Evolutionary conservation across 805 yeast species (phyloP).

Genomic region (Kodamaea fukazawae): DNA sequence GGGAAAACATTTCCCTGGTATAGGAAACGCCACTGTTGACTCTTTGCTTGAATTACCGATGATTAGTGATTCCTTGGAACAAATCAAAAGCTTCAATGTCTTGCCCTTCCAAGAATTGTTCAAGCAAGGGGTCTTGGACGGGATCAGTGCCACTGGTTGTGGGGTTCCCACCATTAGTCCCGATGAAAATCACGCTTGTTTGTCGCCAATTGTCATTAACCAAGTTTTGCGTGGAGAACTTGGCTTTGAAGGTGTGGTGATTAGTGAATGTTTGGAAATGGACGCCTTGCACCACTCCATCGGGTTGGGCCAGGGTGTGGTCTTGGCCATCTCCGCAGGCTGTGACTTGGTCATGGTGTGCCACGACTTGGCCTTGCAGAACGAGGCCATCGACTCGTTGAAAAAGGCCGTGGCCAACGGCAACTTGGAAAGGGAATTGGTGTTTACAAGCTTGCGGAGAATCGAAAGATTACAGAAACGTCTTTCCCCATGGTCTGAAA

Average conservation of each 20-base stretch:
- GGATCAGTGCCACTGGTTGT: constrained; percentile 60
- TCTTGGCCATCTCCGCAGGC: constrained; percentile 60
- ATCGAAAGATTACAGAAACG: constrained; percentile 42
- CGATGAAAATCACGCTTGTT: constrained; percentile 61
- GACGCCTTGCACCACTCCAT: constrained; percentile 61
- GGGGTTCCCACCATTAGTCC: constrained; percentile 61
- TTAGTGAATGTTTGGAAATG: constrained; percentile 62
- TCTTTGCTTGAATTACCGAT: constrained; percentile 56
- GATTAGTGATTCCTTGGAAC: constrained; percentile 54
- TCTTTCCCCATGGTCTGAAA: constrained; percentile 44
- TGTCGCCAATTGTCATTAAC: constrained; percentile 51
- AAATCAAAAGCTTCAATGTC: constrained; percentile 47
- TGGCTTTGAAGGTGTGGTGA: constrained; percentile 54
- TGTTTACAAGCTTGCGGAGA: constrained; percentile 40
- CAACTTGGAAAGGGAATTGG: constrained; percentile 41
- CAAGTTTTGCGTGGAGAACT: constrained; percentile 50
- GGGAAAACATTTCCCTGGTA: constrained; percentile 68
- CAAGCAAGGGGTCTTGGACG: constrained; percentile 46
- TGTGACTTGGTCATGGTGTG: constrained; percentile 65
- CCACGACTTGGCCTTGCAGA: constrained; percentile 51
- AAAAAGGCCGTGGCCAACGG: constrained; percentile 39
- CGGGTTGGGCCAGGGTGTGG: constrained; percentile 65
- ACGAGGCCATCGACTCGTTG: constrained; percentile 50
- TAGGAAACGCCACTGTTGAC: constrained; percentile 60
- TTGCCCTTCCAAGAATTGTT: constrained; percentile 51